Percentiles rank a stretch among this genome's conserved stretches.
These are phyloP conservation scores for Alternaria postmessia DNA, from an alignment of 2,329 filamentous ascomycete species.

Conservation along the genomic window DNA sequence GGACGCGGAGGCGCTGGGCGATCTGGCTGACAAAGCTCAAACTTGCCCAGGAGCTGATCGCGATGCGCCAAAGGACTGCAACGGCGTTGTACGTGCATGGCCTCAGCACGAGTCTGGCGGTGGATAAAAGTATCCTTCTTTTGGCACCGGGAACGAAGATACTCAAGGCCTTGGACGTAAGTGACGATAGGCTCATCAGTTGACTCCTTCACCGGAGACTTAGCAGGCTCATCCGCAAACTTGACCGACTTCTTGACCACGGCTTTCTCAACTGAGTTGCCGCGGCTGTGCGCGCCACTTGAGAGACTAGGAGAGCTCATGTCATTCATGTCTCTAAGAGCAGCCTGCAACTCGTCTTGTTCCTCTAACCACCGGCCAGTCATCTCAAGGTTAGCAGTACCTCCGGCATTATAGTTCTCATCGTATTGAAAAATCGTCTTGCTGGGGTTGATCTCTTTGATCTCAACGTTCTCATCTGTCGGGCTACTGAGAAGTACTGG, in stretches of 20 bases:
- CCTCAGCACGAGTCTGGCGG: conserved; percentile 84
- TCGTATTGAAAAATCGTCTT: conserved; percentile 77
- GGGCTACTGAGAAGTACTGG: conserved; percentile 39
- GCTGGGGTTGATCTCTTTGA: conserved; percentile 66
- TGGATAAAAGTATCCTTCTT: conserved; percentile 82
- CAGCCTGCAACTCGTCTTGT: conserved; percentile 78
- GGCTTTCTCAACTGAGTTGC: conserved; percentile 50
- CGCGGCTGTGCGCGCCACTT: conserved; percentile 42
- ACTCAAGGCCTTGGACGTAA: conserved; percentile 88
- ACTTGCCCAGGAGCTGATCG: conserved; percentile 84
- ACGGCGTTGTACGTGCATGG: conserved; percentile 82
- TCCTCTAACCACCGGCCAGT: conserved; percentile 87
- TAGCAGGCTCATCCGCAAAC: conserved; percentile 63
- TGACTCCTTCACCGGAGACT: conserved; percentile 36
- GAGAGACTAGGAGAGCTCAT: conserved; percentile 52
- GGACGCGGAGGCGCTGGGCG: conserved; percentile 55
- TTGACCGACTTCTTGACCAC: conserved; percentile 75
- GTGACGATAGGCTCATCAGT: conserved; percentile 68
- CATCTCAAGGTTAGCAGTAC: conserved; percentile 78
- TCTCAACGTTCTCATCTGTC: conserved; percentile 53
- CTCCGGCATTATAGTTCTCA: conserved; percentile 76
- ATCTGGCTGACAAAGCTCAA: conserved; percentile 69
- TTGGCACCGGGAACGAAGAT: conserved; percentile 71
- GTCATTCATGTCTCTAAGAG: conserved; percentile 64
- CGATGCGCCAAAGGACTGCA: conserved; percentile 76